phyloP scores from a whole-genome alignment of 2,329 filamentous ascomycete genomes.

The Curvularia verruculosa region DNA sequence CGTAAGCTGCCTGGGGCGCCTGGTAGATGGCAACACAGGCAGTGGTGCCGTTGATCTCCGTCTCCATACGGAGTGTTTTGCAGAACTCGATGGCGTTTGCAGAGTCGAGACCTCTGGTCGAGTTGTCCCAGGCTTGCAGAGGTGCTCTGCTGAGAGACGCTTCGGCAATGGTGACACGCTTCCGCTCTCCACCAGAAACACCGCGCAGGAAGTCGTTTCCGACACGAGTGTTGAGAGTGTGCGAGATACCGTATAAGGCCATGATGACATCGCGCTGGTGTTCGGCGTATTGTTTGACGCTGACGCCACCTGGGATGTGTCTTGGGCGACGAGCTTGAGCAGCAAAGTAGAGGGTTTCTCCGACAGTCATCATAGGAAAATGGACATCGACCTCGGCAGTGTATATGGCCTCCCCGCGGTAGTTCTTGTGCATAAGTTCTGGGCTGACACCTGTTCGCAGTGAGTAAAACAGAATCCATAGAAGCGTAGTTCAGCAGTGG shows the following conservation, averaged over 20 bases:
- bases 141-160: conserved; percentile 70
- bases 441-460: conserved; percentile 62
- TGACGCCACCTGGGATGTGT: conserved; percentile 64
- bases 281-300: conserved; percentile 61
- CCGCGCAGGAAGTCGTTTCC: conserved; percentile 78
- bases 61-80: conserved; percentile 70
- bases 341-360: conserved; percentile 79
- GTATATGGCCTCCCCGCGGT: conserved; percentile 86
- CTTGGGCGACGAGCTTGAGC: conserved; percentile 72
- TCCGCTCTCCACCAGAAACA: conserved; percentile 76
- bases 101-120: conserved; percentile 74
- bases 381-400: conserved; percentile 84
- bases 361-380: conserved; percentile 77
- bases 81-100: conserved; percentile 79
- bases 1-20: conserved; percentile 70
- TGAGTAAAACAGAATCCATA: conserved; percentile 14
- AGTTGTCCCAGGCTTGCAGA: conserved; percentile 79
- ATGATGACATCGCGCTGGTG: conserved; percentile 64
- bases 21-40: conserved; percentile 78
- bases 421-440: conserved; percentile 76
- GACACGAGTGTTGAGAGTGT: conserved; percentile 74
- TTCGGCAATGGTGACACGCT: conserved; percentile 83
- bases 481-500: not conserved
- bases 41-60: conserved; percentile 69
- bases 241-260: conserved; percentile 74